Conservation (phyloP, 1,284 basidiomycete species). For the Malassezia cuniculi region DNA sequence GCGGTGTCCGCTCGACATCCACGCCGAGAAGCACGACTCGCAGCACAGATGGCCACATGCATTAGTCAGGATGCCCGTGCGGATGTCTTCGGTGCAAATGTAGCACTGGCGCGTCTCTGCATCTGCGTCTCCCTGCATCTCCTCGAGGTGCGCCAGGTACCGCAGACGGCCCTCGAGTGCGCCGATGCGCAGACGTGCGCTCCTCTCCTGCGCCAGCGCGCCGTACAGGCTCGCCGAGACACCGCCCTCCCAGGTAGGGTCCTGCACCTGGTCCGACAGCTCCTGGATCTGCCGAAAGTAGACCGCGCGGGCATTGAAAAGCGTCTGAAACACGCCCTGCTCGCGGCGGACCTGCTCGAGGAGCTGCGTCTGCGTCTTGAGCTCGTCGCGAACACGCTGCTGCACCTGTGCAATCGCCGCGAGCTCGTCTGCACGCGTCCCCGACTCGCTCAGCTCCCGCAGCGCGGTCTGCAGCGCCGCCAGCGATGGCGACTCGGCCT, state of each 20-base stretch:
- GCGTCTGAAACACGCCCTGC: slow-evolving; percentile 12
- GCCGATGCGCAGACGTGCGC: slow-evolving; percentile 17
- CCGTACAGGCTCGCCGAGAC: slow-evolving; percentile 14
- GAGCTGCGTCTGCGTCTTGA: slow-evolving; percentile 17
- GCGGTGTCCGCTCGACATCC: slow-evolving; percentile 23
- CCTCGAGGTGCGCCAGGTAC: slow-evolving; percentile 29
- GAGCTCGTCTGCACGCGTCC: slow-evolving; percentile 15
- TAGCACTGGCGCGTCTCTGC: slow-evolving; percentile 24
- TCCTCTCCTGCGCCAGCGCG: slow-evolving; percentile 20
- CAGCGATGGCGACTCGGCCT: slow-evolving; percentile 10
- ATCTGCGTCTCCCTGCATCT: slow-evolving; percentile 13
- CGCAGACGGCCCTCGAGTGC: slow-evolving; percentile 23
- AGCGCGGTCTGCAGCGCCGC: slow-evolving; percentile 13
- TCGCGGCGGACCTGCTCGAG: slow-evolving; percentile 24
- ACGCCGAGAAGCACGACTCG: slow-evolving; percentile 36
- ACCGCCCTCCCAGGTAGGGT: slow-evolving; percentile 18
- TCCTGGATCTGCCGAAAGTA: slow-evolving; percentile 41
- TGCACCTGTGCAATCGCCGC: slow-evolving; percentile 13
- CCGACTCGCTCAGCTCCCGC: slow-evolving; percentile 15
- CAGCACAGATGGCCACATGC: slow-evolving; percentile 36
- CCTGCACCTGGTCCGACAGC: slow-evolving; percentile 34
- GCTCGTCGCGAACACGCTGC: slow-evolving; percentile 14
- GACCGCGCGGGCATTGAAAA: slow-evolving; percentile 29
- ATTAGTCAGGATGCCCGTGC: slow-evolving; percentile 30
- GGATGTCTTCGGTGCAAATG: slow-evolving; percentile 35